Base-by-base conservation (phyloP, 1,139 yeast species). In the Arxiozyma bovina region DNA sequence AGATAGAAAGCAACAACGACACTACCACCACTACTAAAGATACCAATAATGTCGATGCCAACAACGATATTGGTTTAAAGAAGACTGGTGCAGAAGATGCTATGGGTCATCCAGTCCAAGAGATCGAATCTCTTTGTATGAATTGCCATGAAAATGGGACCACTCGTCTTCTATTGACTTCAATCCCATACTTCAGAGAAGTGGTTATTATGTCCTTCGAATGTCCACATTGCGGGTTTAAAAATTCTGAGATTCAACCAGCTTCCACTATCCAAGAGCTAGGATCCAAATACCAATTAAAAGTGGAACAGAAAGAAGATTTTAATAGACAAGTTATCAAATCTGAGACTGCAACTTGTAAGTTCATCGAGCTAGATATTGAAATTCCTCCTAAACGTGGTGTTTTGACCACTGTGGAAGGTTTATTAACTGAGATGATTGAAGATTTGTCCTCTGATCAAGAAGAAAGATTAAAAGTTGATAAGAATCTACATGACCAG, bases 321-420 rank as follows among this genome's bases (percentile, higher is more conserved):
- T 82, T 91, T 70, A 85, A 82, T 70, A 82, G 98, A 69, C 96
- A 93, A 73, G 85, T 94, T 41, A 90, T 94, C 64, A 94, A 93
- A 73, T 84, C 95, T 42, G 97, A 93, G 67, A 77, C 87, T 41
- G 91, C 96, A 44, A 75, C 83, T n/a, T 86, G 91, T 70, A 82
- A 78, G 66, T 90, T 94, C 66, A 75, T 79, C 18, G 96, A 91
- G 70, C 75, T 94, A 58, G 97, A 90, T 60, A 82, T 93, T 56
- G 99, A 93, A 71, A 91, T 94, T 56, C 99, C 99, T 7, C 89
- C 98, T 43, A 87, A 90, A 71, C 79, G 90, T 63, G 99, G 99
- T 46, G 96, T 91, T 67, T 76, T 93, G 61, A 88, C 96, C 50
- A 91, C 91, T 41, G 83, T 90, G 30, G 99, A 94, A 71, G 99